Evolutionary conservation across 2,329 filamentous ascomycete genomes (phyloP).

Genomic region (Xylaria sp.): DNA sequence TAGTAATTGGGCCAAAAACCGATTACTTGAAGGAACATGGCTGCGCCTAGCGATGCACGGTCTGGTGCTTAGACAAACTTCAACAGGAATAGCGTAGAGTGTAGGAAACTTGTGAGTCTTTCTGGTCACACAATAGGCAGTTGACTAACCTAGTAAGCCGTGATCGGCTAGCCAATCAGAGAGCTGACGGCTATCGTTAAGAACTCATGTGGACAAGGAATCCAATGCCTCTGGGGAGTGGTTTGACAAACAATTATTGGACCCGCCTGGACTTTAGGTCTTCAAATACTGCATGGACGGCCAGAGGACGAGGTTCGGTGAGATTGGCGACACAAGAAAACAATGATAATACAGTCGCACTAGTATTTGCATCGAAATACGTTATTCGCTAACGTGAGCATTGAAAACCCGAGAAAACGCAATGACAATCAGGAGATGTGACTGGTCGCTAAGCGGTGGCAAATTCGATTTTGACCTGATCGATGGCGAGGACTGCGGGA

Average conservation of each 20-base stretch:
- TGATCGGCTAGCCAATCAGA: not conserved
- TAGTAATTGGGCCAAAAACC: too few species aligned
- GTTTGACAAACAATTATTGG: not conserved
- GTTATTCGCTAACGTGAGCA: not conserved
- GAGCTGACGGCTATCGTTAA: not conserved
- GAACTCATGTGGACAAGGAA: not conserved
- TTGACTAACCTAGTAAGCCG: not conserved
- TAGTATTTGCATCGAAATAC: not conserved
- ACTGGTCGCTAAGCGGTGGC: conserved; percentile 4
- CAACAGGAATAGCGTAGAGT: too few species aligned
- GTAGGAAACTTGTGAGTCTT: too few species aligned
- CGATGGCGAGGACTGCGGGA: not conserved
- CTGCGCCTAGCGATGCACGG: too few species aligned
- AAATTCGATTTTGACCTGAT: not conserved
- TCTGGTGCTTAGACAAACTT: too few species aligned
- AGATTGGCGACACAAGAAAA: not conserved
- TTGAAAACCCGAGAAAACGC: not conserved
- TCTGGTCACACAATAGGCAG: too few species aligned
- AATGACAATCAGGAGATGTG: not conserved
- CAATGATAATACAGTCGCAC: not conserved
- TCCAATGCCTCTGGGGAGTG: not conserved
- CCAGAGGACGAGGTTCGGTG: not conserved
- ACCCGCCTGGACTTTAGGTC: not conserved
- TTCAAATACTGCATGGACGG: not conserved
- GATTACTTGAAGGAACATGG: too few species aligned